These are phyloP conservation scores for Sclerotinia glacialis DNA, from an alignment of 2,329 filamentous ascomycete species.

Conservation along the genomic window DNA sequence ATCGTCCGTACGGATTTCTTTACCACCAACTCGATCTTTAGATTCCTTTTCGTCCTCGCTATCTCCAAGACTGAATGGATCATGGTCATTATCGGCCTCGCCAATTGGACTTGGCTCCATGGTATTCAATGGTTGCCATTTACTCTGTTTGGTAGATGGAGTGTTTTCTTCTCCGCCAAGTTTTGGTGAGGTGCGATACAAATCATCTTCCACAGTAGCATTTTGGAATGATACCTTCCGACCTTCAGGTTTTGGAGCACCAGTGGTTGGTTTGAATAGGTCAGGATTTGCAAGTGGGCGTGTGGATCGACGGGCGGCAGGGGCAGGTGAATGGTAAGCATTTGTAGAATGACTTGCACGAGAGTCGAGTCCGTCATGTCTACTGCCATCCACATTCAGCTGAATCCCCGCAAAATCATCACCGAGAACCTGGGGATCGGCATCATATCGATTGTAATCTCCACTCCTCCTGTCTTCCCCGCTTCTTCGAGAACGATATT, in stretches of 20 bases:
- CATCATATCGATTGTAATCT: conserved; percentile 90
- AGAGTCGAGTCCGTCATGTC: conserved; percentile 38
- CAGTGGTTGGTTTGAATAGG: conserved; percentile 69
- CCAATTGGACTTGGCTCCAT: conserved; percentile 81
- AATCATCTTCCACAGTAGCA: conserved; percentile 65
- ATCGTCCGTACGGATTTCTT: conserved; percentile 55
- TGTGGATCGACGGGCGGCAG: conserved; percentile 54
- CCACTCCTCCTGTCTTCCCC: conserved; percentile 71
- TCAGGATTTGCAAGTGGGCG: conserved; percentile 72
- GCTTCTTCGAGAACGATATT: conserved; percentile 46
- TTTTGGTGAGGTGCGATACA: conserved; percentile 65
- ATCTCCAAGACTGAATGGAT: conserved; percentile 94
- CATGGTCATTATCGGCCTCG: conserved; percentile 70
- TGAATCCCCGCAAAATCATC: conserved; percentile 81
- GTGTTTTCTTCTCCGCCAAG: conserved; percentile 51
- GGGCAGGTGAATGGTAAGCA: conserved; percentile 42
- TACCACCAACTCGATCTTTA: conserved; percentile 53
- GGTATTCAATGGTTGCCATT: conserved; percentile 91
- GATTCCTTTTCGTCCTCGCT: conserved; percentile 87
- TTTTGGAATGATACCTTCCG: conserved; percentile 56
- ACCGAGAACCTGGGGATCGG: conserved; percentile 83
- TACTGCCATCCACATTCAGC: conserved; percentile 63
- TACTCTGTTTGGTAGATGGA: conserved; percentile 69
- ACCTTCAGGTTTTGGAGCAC: conserved; percentile 43
- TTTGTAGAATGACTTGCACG: neutral